Conservation (phyloP, 352 stramenopile genomes). For the Pythium rhizo-oryzae region DNA sequence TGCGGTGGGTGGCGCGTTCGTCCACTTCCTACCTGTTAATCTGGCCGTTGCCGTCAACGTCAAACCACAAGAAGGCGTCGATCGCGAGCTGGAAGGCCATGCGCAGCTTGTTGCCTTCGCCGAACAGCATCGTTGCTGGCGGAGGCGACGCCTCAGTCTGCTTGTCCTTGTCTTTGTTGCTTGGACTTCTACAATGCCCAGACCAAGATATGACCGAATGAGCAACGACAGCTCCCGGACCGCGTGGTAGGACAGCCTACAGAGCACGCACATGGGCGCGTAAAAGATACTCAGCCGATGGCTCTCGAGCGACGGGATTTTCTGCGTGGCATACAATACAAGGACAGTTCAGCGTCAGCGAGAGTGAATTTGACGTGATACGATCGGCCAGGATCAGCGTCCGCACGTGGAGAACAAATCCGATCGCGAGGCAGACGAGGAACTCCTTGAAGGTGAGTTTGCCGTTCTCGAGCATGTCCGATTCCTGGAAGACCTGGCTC, state of each 20-base stretch:
- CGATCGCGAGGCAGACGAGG: slow-evolving; percentile 84
- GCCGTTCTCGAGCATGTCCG: slow-evolving; percentile 83
- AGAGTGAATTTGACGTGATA: too few relatives aligned
- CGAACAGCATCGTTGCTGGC: slow-evolving; percentile 55
- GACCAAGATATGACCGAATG: too few relatives aligned
- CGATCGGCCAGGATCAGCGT: background rate
- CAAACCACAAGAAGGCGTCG: slow-evolving; percentile 88
- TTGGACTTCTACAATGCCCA: too few relatives aligned
- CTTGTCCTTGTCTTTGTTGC: slow-evolving; percentile 14
- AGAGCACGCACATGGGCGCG: slow-evolving; percentile 55
- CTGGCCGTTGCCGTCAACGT: slow-evolving; percentile 69
- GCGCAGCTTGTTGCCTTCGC: slow-evolving; percentile 83
- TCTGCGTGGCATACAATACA: slow-evolving; percentile 40
- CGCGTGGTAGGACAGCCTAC: background rate
- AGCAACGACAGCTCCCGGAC: background rate
- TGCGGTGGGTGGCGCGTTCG: slow-evolving; percentile 1
- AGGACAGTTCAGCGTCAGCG: background rate
- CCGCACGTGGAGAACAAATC: slow-evolving; percentile 83
- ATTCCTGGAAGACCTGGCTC: slow-evolving; percentile 76
- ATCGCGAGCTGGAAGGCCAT: slow-evolving; percentile 81
- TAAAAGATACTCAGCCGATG: slow-evolving; percentile 83
- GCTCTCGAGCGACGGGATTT: slow-evolving; percentile 76
- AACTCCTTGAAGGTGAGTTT: slow-evolving; percentile 89
- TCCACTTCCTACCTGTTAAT: slow-evolving; percentile 78
- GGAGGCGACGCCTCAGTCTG: background rate